Percentiles rank a stretch among this genome's conserved stretches.
These are phyloP conservation scores for Aspergillus glaucus DNA, from an alignment of 2,329 filamentous ascomycete species.

Conservation along the genomic window DNA sequence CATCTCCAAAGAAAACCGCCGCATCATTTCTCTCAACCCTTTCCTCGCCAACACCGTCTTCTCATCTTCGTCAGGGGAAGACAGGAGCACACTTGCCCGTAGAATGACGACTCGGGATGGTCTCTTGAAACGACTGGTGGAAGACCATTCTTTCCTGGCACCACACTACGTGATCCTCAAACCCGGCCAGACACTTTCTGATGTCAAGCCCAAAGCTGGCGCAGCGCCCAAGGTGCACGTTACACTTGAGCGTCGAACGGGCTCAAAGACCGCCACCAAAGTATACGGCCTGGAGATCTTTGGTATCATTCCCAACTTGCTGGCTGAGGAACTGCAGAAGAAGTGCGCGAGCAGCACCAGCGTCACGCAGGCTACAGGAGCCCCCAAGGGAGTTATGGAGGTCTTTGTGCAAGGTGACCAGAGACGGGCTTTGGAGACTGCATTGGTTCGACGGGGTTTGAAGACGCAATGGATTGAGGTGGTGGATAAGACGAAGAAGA, in stretches of 20 bases:
- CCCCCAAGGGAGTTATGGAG: conserved; percentile 59
- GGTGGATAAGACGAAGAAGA: conserved; percentile 63
- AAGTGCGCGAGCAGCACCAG: conserved; percentile 63
- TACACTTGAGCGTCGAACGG: conserved; percentile 57
- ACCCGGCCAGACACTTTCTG: conserved; percentile 29
- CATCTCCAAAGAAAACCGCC: conserved; percentile 52
- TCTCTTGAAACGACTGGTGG: conserved; percentile 53
- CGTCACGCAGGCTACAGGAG: conserved; percentile 56
- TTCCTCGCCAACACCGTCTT: conserved; percentile 59
- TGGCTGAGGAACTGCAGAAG: conserved; percentile 62
- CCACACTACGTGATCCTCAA: conserved; percentile 53
- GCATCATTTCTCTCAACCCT: conserved; percentile 56
- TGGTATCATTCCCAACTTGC: conserved; percentile 51
- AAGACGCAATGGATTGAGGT: conserved; percentile 55
- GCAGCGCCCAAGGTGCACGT: conserved; percentile 55
- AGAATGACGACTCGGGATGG: conserved; percentile 55
- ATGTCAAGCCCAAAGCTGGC: conserved; percentile 57
- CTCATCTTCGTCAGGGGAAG: conserved; percentile 45
- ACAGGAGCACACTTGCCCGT: conserved; percentile 52
- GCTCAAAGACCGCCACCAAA: conserved; percentile 61
- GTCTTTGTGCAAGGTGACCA: conserved; percentile 64
- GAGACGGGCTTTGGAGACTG: conserved; percentile 54
- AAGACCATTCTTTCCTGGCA: conserved; percentile 43
- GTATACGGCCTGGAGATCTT: conserved; percentile 57
- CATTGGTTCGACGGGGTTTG: conserved; percentile 55